Base-by-base conservation (phyloP, 2,329 filamentous ascomycete genomes). In the Paecilomyces dactylethromorphus region DNA sequence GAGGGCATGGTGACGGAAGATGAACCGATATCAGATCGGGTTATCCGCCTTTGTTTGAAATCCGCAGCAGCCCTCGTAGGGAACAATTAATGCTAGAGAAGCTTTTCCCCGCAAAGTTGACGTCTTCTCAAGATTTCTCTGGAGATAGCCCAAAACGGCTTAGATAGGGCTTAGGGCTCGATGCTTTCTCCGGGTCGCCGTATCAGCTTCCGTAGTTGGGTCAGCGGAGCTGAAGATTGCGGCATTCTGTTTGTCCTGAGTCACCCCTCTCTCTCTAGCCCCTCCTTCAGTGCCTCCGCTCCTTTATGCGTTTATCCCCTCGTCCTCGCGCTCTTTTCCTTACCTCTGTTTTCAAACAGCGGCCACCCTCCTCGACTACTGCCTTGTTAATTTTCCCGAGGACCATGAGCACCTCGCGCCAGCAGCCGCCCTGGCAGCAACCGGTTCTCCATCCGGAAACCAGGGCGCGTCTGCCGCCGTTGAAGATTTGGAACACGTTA, bases 401-500 rank as follows among this genome's bases (percentile, higher is more conserved):
- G 56, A 64, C 56, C 54, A 67, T 68, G 65, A 63, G 65, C 22
- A 65, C 67, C 18, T 56, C 66, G 58, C 71, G 75, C 64, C 74
- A 78, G 65, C 77, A 79, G 69, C 78, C 78, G 62, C 69, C 71
- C 56, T 80, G 78, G 78, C 70, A 69, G 61, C 71, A 76, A 63
- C 76, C 78, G 53, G 58, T 67, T 55, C 59, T 68, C 49, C 65
- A 65, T 53, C 58, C 70, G 13, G 69, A 72, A 45, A 66, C 68
- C 58, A 65, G 71, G 58, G 64, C 68, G 24, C 65, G 68, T 56
- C 69, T 81, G 53, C 81, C 82, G n/a, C 74, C 84, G 54, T 79
- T 95, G 66, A 88, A 86, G 70, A 81, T 96, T 64, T 91, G 88
- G 80, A 95, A 94, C 76, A 92, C 89, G 5, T 79, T 96, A 68